phyloP scores from a whole-genome alignment of 768 basidiomycete species.

The Rhizopogon sp. region DNA sequence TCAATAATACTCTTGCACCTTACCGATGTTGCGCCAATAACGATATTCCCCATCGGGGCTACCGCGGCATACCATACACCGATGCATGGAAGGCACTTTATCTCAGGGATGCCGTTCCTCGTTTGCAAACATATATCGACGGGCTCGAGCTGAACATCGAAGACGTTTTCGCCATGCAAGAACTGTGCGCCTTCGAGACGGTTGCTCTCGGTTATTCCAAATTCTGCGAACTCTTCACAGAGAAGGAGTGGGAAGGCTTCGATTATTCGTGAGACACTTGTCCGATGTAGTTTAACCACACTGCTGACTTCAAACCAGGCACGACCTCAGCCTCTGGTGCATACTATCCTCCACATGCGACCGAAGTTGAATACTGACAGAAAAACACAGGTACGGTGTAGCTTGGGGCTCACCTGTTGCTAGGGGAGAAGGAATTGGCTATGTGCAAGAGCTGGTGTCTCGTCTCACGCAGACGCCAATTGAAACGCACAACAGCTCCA shows the following conservation, averaged over 20 bases:
- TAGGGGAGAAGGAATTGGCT: slow-evolving; percentile 68
- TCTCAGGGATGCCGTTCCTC: slow-evolving; percentile 53
- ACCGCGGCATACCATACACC: slow-evolving; percentile 50
- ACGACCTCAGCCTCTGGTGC: slow-evolving; percentile 5
- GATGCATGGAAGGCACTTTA: slow-evolving; percentile 64
- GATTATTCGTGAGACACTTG: slow-evolving; percentile 59
- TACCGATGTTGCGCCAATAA: slow-evolving; percentile 57
- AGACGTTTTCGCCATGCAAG: slow-evolving; percentile 70
- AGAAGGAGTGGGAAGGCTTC: slow-evolving; percentile 87
- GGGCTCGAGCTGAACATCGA: slow-evolving; percentile 57
- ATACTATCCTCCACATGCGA: slow-evolving; percentile 2
- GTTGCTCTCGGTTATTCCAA: slow-evolving; percentile 83
- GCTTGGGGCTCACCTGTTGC: slow-evolving; percentile 76
- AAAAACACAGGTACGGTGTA: slow-evolving; percentile 43
- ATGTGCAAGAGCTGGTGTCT: slow-evolving; percentile 75
- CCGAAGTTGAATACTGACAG: not conserved
- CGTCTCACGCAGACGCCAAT: slow-evolving; percentile 73
- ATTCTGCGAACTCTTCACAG: slow-evolving; percentile 83
- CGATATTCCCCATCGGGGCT: slow-evolving; percentile 32
- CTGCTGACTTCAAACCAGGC: not conserved
- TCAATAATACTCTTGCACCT: slow-evolving; percentile 44
- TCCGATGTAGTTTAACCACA: not conserved
- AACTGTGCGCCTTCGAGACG: slow-evolving; percentile 82
- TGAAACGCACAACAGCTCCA: slow-evolving; percentile 63
- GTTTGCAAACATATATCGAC: slow-evolving; percentile 49